A percentile compares a stretch with the other conserved stretches of the same genome.
phyloP scores from a whole-genome alignment of 805 yeast species.

The Soucietia sequanensis region DNA sequence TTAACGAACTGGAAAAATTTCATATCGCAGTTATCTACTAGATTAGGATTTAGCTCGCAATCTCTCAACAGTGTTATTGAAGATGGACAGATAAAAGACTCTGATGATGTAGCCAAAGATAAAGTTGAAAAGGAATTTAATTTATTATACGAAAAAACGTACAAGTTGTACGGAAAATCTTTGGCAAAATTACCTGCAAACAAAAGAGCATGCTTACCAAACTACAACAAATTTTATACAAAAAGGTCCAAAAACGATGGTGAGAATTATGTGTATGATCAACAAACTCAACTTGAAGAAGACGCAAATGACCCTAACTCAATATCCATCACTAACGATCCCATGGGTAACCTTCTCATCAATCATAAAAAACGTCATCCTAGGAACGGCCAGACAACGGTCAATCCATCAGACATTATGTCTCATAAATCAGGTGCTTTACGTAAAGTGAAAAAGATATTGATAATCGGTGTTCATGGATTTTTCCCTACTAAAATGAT shows the following conservation, averaged over 20 bases:
- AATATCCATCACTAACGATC: constrained; percentile 39
- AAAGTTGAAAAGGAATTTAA: constrained; percentile 31
- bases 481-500: constrained; percentile 88
- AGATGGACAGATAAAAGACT: constrained; percentile 6
- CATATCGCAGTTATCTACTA: constrained; percentile 30
- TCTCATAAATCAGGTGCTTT: constrained; percentile 28
- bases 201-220: constrained; percentile 41
- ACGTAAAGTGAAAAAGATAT: constrained; percentile 50
- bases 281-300: constrained; percentile 24
- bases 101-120: constrained; percentile 9
- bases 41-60: constrained; percentile 34
- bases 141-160: constrained; percentile 33
- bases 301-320: constrained; percentile 30
- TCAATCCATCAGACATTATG: constrained; percentile 17
- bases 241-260: constrained; percentile 7
- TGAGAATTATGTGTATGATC: constrained; percentile 12
- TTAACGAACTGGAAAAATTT: constrained; percentile 35
- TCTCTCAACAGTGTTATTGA: constrained; percentile 25
- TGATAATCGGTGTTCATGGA: constrained; percentile 94
- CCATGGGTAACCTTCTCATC: constrained; percentile 40
- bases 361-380: constrained; percentile 19
- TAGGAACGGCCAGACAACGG: constrained; percentile 5
- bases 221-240: constrained; percentile 30
- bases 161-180: constrained; percentile 37
- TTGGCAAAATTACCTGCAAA: constrained; percentile 33